Evolutionary conservation across 2,329 filamentous ascomycete genomes (phyloP), one percentile per base, ranked within the genome.

Genomic region (Fusarium mexicanum): DNA sequence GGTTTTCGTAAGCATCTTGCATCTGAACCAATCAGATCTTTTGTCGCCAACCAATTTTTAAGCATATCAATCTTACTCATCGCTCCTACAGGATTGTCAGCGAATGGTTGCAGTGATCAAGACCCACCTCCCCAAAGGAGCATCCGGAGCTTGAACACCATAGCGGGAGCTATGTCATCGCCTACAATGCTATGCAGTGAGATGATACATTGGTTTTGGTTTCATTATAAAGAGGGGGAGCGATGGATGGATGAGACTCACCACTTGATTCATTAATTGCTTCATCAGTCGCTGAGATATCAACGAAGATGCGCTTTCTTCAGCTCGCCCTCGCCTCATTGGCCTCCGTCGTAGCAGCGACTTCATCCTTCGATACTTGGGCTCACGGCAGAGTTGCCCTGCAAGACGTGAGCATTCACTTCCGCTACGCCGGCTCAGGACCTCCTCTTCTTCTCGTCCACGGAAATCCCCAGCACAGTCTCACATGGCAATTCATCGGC

Each of bases 371-470:
- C 61, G 82, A 83, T 43, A 73, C 78, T 38, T 84, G 81, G 82
- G 77, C 77, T 5, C 82, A 84, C 46, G 80, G 79, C 17, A 79
- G 83, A 3, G 79, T 84, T 35, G 80, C 80, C 0, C 69, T 83
- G 1, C 55, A 83, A 16, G 80, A 84, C n/a, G 82, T 84, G 1
- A 83, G 82, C 65, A 85, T 85, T 48, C 84, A 85, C 75, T 82
- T 84, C 51, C 81, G 84, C 24, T 85, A 85, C 51, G 80, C 81
- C 2, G 84, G 83, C 7, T 80, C 79, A 3, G 83, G 83, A 3
- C 83, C 84, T 0, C 83, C 84, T 0, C 59, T 85, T 0, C 78
- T 85, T 10, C 81, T 85, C 16, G 80, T 85, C 8, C 84, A 85
- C 57, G 84, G 84, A 13, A 84, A 82, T 40, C 83, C 84, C 4